These are phyloP conservation scores for Agaricus subrufescens DNA, from an alignment of 768 basidiomycete species.

Conservation along the genomic window DNA sequence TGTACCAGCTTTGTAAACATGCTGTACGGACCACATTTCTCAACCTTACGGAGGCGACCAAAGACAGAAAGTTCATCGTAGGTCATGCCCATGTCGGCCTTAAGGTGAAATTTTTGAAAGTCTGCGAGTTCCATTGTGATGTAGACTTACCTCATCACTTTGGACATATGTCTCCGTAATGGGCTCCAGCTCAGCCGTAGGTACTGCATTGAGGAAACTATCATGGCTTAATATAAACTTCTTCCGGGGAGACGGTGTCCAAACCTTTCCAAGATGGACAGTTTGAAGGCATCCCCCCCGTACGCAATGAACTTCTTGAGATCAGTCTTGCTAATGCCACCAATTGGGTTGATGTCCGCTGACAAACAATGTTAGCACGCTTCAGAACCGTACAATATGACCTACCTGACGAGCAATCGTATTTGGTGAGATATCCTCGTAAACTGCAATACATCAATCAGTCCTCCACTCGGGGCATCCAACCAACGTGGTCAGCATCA, in stretches of 20 bases:
- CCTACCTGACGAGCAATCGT: conserved; percentile 88
- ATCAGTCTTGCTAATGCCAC: conserved; percentile 96
- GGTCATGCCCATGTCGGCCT: conserved; percentile 99
- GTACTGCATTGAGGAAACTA: conserved; percentile 89
- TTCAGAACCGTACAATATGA: neutral
- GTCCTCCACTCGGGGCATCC: neutral
- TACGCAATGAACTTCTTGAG: conserved; percentile 93
- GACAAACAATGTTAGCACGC: conserved; percentile 8
- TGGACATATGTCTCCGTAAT: conserved; percentile 93
- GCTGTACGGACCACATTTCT: conserved; percentile 97
- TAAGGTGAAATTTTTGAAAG: conserved; percentile 6
- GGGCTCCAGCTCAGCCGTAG: conserved; percentile 95
- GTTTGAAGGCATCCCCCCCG: conserved; percentile 69
- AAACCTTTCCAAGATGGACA: conserved; percentile 80
- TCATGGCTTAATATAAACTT: neutral
- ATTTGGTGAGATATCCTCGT: conserved; percentile 96
- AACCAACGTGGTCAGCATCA: conserved; percentile 19
- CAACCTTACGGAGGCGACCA: conserved; percentile 89
- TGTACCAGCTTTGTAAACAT: conserved; percentile 94
- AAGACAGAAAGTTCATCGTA: conserved; percentile 95
- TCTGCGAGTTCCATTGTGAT: neutral
- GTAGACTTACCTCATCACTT: conserved; percentile 73
- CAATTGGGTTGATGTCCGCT: conserved; percentile 99
- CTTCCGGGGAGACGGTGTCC: conserved; percentile 7
- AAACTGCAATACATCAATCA: conserved; percentile 45